phyloP scores from a whole-genome alignment of 2,329 filamentous ascomycete species.

The Sclerotinia glacialis region DNA sequence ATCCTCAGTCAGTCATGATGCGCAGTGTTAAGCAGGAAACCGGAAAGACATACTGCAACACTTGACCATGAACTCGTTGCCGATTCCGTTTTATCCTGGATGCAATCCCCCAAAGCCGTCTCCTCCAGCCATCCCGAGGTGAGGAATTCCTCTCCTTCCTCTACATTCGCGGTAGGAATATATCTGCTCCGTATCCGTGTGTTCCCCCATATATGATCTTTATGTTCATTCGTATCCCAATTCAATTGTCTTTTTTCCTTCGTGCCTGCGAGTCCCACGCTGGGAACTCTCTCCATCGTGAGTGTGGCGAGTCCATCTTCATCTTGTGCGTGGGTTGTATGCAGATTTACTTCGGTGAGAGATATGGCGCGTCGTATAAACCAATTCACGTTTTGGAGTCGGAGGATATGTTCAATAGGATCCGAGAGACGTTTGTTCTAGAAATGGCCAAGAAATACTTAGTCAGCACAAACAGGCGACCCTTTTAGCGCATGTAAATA shows the following conservation, averaged over 20 bases:
- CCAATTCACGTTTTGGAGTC: not conserved
- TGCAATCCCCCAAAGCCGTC: not conserved
- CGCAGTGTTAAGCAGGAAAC: not conserved
- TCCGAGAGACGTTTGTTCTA: constrained; percentile 1
- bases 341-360: not conserved
- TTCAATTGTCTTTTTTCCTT: not conserved
- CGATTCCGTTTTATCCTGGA: not conserved
- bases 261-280: not conserved
- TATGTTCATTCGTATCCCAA: not conserved
- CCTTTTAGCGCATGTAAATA: too few species aligned
- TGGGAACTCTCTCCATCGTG: not conserved
- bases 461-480: not conserved
- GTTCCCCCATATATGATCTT: not conserved
- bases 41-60: not conserved
- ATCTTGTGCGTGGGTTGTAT: not conserved
- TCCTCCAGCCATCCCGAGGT: not conserved
- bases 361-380: not conserved
- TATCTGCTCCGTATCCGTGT: not conserved
- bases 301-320: not conserved
- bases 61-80: not conserved
- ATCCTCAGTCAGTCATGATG: not conserved
- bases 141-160: not conserved
- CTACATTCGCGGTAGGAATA: not conserved
- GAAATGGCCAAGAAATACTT: not conserved
- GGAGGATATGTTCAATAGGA: not conserved